Evolutionary conservation across 2,329 filamentous ascomycete genomes (phyloP).

Genomic region (Colletotrichum tofieldiae): DNA sequence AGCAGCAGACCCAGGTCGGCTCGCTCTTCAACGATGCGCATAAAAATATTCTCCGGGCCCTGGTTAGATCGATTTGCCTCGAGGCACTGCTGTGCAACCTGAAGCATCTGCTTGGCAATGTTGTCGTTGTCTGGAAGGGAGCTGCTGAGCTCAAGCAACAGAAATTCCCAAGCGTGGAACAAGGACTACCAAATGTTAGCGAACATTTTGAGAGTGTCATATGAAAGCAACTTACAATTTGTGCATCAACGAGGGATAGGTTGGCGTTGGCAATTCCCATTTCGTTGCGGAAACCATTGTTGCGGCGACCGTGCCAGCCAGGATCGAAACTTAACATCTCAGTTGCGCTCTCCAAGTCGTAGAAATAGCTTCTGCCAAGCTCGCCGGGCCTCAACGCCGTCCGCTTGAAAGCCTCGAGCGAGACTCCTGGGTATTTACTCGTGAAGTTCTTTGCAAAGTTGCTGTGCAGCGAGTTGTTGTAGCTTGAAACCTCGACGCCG

Average conservation of each 20-base stretch:
- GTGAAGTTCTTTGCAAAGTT: constrained; percentile 91
- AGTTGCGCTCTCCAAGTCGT: constrained; percentile 83
- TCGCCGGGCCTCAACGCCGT: constrained; percentile 76
- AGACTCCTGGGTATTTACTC: constrained; percentile 80
- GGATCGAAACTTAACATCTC: constrained; percentile 83
- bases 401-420: constrained; percentile 85
- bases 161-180: constrained; percentile 90
- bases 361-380: constrained; percentile 86
- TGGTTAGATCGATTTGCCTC: constrained; percentile 81
- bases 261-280: constrained; percentile 92
- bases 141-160: constrained; percentile 86
- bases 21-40: constrained; percentile 81
- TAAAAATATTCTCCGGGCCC: constrained; percentile 86
- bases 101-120: constrained; percentile 79
- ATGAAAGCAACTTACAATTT: constrained; percentile 75
- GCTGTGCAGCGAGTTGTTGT: constrained; percentile 88
- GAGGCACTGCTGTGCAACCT: constrained; percentile 84
- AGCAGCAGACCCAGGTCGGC: constrained; percentile 87
- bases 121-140: constrained; percentile 67
- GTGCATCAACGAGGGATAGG: constrained; percentile 91
- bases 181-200: constrained; percentile 71
- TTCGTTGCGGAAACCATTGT: constrained; percentile 85
- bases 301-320: constrained; percentile 79
- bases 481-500: constrained; percentile 83
- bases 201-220: not conserved